phyloP scores from a whole-genome alignment of 345 rosid genomes.

The Salix koriyanagi region DNA sequence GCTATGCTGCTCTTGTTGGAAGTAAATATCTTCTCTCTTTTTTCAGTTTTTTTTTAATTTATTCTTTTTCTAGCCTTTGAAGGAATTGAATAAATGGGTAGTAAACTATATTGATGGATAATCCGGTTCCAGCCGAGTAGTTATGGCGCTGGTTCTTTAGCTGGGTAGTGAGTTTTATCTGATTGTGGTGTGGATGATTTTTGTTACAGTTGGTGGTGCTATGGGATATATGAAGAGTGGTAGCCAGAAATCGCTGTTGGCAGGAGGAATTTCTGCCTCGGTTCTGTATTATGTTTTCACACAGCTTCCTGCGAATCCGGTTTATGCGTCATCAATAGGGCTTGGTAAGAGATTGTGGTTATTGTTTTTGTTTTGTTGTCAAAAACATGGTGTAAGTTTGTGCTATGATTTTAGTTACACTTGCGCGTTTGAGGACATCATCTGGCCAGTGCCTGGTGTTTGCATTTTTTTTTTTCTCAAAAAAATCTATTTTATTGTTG shows the following conservation, averaged over 20 bases:
- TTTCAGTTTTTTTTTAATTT: background rate
- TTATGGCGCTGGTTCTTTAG: no score
- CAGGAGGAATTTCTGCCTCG: slow-evolving; percentile 76
- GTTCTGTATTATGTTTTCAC: slow-evolving; percentile 59
- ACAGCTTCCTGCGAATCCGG: slow-evolving; percentile 70
- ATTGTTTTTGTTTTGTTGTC: background rate
- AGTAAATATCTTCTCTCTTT: slow-evolving; percentile 30
- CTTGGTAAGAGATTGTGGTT: slow-evolving; percentile 51
- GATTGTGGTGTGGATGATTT: background rate
- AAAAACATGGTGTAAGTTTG: background rate
- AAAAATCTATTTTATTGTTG: no score
- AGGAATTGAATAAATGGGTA: no score
- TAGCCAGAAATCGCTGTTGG: slow-evolving; percentile 73
- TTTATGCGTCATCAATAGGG: slow-evolving; percentile 70
- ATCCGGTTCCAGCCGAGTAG: no score
- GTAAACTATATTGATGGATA: no score
- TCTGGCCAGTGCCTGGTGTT: no score
- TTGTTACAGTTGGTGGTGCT: slow-evolving; percentile 65
- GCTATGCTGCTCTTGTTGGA: slow-evolving; percentile 67
- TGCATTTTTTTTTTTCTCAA: no score
- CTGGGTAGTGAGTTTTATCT: background rate
- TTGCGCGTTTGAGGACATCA: no score
- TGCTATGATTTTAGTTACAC: background rate
- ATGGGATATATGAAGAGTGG: slow-evolving; percentile 86
- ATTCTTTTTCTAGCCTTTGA: background rate